Evolutionary conservation across 495 filamentous ascomycete species (phyloP).

Genomic region (Penicillium robsamsonii): DNA sequence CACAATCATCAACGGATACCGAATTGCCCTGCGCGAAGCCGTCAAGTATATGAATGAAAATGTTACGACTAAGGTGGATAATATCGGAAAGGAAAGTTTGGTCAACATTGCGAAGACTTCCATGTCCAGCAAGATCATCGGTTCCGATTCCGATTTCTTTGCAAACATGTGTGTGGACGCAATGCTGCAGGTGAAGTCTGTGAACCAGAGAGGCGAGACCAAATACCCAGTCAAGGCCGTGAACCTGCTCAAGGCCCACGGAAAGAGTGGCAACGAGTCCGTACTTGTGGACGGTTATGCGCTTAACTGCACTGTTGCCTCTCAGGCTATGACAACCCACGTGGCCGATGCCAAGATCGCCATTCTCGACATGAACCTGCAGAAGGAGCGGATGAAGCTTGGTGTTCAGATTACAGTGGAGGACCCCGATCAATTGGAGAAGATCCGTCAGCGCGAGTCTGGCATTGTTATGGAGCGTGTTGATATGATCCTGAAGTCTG

Average conservation of each 20-base stretch:
- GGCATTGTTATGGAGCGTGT: constrained; percentile 92
- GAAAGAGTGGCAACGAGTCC: constrained; percentile 86
- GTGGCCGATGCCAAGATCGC: constrained; percentile 95
- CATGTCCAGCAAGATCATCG: constrained; percentile 99
- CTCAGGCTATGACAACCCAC: constrained; percentile 95
- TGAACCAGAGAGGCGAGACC: constrained; percentile 81
- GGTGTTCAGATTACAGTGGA: constrained; percentile 98
- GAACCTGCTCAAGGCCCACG: constrained; percentile 97
- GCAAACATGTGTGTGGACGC: constrained; percentile 95
- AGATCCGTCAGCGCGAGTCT: constrained; percentile 88
- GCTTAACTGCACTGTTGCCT: constrained; percentile 97
- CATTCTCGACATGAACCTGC: constrained; percentile 94
- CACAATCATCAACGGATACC: constrained; percentile 98
- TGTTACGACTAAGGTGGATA: constrained; percentile 90
- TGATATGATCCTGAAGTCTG: constrained; percentile 96
- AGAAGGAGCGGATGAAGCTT: constrained; percentile 98
- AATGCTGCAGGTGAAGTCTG: constrained; percentile 90
- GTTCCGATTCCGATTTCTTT: constrained; percentile 94
- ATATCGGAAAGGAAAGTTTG: constrained; percentile 82
- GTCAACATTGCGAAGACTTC: constrained; percentile 97
- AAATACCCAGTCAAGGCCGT: constrained; percentile 99
- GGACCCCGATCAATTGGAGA: constrained; percentile 93
- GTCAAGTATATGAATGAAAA: constrained; percentile 99
- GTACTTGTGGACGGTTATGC: constrained; percentile 94
- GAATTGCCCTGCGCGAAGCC: constrained; percentile 90